Evolutionary conservation across 148 eudicot genomes (phyloP), one percentile per base, ranked within the genome.

Genomic region (Oxyria digyna): DNA sequence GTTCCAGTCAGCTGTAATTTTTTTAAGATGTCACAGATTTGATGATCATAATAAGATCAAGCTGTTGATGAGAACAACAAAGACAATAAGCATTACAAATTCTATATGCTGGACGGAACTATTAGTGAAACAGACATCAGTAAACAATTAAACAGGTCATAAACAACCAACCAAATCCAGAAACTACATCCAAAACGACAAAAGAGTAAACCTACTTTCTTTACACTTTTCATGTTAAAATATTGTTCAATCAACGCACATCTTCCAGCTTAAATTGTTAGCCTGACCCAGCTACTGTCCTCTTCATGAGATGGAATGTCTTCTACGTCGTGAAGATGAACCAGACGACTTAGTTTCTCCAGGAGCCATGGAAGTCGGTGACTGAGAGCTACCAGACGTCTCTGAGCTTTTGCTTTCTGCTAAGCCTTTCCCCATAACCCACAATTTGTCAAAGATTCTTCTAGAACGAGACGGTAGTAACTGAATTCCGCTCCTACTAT

Each of bases 401-500:
- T 83, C 96, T 1, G 97, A 85, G 74, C 95, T 91, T 85, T 76
- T 85, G 71, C 83, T 85, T 80, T 88, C 91, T 4, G 80, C 81
- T 14, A 73, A 26, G 46, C 87, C 89, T 74, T 81, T 88, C 27
- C 91, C 81, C n/a, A 81, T 70, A 21, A 73, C 82, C 97, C 91
- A 88, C 69, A 88, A 31, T 85, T 78, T 88, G 23, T 87, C 96
- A 8, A 91, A 85, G 21, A 91, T 91, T 54, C 91, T 87, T 84
- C 87, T 79, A 2, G 96, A 91, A 23, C 92, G 86, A 41, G 97
- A 91, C 29, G 89, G 97, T 49, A 88, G 74, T 79, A 91, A 67
- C 80, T 87, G 91, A 3, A 84, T 72, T 13, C 77, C 89, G 65
- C 87, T 81, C 32, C 80, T 81, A 57, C 82, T 72, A 65, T 74